A percentile compares a stretch with the other conserved stretches of the same genome.
These are phyloP conservation scores for Phytophthora capsici DNA, from an alignment of 352 stramenopile species.

Conservation along the genomic window DNA sequence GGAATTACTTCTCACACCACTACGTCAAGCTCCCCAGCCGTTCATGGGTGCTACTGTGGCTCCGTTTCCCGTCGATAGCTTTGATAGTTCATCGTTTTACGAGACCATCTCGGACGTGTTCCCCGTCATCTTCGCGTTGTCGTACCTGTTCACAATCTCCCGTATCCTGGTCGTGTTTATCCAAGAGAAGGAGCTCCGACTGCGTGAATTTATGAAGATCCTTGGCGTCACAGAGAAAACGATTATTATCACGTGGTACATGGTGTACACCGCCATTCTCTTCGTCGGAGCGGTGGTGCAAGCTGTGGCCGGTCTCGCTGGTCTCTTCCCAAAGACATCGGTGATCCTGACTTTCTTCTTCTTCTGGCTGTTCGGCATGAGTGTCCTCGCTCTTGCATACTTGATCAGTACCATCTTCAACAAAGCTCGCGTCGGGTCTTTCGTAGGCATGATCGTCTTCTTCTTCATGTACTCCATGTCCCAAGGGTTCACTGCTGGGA, in stretches of 20 bases:
- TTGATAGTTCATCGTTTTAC: conserved; percentile 63
- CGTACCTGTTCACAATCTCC: conserved; percentile 89
- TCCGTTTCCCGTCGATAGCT: conserved; percentile 53
- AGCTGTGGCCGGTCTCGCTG: conserved; percentile 39
- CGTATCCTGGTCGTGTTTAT: conserved; percentile 86
- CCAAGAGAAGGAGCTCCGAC: conserved; percentile 88
- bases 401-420: conserved; percentile 83
- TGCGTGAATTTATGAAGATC: conserved; percentile 91
- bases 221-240: conserved; percentile 85
- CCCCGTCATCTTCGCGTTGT: conserved; percentile 88
- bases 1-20: conserved; percentile 32
- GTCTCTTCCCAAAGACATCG: conserved; percentile 52
- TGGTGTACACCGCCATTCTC: conserved; percentile 89
- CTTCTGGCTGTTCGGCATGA: conserved; percentile 73
- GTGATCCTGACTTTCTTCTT: conserved; percentile 74
- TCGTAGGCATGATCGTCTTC: conserved; percentile 83
- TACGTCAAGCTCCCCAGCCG: conserved; percentile 55
- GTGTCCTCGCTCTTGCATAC: conserved; percentile 46
- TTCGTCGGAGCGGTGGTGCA: conserved; percentile 68
- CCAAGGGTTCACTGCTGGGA: conserved; percentile 35
- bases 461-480: conserved; percentile 86
- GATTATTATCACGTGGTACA: conserved; percentile 78
- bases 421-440: conserved; percentile 56
- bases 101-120: conserved; percentile 62
- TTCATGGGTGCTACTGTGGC: conserved; percentile 39